These are phyloP conservation scores for Fragaria ananassa DNA, from an alignment of 306 rosid genomes.

Conservation along the genomic window DNA sequence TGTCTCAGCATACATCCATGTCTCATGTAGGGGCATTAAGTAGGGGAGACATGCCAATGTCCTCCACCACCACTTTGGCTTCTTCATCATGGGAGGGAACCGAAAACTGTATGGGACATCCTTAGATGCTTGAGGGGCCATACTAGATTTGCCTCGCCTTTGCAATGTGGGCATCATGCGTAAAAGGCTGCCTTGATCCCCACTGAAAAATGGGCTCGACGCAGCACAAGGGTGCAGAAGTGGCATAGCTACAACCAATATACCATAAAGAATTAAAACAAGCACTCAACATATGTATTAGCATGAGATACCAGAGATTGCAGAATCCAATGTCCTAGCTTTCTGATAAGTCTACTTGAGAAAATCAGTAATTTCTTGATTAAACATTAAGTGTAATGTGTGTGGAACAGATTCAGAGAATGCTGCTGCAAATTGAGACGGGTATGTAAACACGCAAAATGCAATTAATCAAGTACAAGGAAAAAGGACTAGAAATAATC, in stretches of 20 bases:
- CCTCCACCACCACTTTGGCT: slow-evolving; percentile 98
- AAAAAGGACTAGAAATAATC: not conserved
- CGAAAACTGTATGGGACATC: slow-evolving; percentile 75
- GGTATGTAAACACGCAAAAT: not conserved
- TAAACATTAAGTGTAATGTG: not conserved
- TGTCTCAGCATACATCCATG: slow-evolving; percentile 97
- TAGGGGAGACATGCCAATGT: slow-evolving; percentile 88
- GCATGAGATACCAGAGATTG: not conserved
- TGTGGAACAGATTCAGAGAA: not conserved
- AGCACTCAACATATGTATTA: not conserved
- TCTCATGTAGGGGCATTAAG: slow-evolving; percentile 89
- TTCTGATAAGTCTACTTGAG: not conserved
- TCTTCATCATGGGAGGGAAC: slow-evolving; percentile 83
- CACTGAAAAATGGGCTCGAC: slow-evolving; percentile 47
- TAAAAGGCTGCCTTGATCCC: slow-evolving; percentile 52
- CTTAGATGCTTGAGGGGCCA: slow-evolving; percentile 62
- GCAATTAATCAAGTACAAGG: not conserved
- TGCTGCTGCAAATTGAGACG: not conserved
- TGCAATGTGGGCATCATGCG: slow-evolving; percentile 51
- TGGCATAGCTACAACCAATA: slow-evolving; percentile 38
- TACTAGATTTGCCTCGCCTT: slow-evolving; percentile 24
- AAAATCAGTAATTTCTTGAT: not conserved
- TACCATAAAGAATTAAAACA: not conserved
- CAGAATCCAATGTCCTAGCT: not conserved
- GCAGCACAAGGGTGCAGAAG: slow-evolving; percentile 47